A percentile compares a stretch with the other conserved stretches of the same genome.
phyloP scores from a whole-genome alignment of 2,329 filamentous ascomycete genomes.

The Pleurostoma richardsiae region DNA sequence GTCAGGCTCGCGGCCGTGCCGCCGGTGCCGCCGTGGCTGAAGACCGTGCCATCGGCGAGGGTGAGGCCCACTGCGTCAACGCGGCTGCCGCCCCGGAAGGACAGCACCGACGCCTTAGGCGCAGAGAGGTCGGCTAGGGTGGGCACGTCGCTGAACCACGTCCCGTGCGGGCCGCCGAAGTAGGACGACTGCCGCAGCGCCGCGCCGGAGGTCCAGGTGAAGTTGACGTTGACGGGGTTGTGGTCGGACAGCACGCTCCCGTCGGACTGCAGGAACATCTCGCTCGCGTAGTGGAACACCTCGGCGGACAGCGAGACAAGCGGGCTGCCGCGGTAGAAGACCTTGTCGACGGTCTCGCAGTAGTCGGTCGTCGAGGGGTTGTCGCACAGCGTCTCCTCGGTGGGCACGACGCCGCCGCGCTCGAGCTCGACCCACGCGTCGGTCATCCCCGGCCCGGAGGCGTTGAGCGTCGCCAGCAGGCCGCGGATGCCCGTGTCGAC shows the following conservation, averaged over 20 bases:
- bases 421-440: conserved; percentile 58
- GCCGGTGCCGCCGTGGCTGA: conserved; percentile 49
- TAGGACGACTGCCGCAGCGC: conserved; percentile 37
- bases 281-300: conserved; percentile 49
- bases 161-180: conserved; percentile 42
- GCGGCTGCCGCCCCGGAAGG: conserved; percentile 40
- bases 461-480: conserved; percentile 32
- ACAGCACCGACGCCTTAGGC: conserved; percentile 30
- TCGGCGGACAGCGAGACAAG: conserved; percentile 40
- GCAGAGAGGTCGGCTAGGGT: conserved; percentile 24
- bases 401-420: conserved; percentile 38
- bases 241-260: conserved; percentile 58
- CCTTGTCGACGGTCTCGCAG: conserved; percentile 65
- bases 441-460: conserved; percentile 29
- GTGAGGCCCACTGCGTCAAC: conserved; percentile 45
- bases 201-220: conserved; percentile 35
- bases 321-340: conserved; percentile 52
- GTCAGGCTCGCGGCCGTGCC: conserved; percentile 36
- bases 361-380: conserved; percentile 48
- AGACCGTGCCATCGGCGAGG: conserved; percentile 39
- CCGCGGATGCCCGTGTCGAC: conserved; percentile 40
- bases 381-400: conserved; percentile 41
- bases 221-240: conserved; percentile 56
- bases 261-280: conserved; percentile 50
- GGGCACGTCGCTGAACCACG: conserved; percentile 52